A percentile compares a stretch with the other conserved stretches of the same genome.
Conservation (phyloP, 73 alveolate species). For the Effrenium voratum region DNA sequence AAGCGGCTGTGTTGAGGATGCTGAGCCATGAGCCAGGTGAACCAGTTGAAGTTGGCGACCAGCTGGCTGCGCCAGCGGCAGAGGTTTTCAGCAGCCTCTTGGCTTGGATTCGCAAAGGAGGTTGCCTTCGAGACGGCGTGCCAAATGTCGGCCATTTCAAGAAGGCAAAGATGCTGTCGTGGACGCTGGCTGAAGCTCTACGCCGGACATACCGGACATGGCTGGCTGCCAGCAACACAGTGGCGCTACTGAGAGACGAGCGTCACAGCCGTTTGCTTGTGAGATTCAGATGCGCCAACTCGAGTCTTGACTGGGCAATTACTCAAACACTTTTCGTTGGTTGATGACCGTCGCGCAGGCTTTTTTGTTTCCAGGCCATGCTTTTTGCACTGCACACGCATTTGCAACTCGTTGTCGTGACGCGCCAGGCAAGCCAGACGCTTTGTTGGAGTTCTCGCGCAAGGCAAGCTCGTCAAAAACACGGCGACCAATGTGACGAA, state of each 20-base stretch:
- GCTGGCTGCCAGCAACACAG: not conserved
- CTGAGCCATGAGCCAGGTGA: too few species aligned
- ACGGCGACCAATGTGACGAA: conserved; percentile 21
- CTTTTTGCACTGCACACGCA: not conserved
- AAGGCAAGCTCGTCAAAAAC: conserved; percentile 5
- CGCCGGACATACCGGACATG: not conserved
- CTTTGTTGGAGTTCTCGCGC: conserved; percentile 43
- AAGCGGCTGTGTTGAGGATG: conserved; percentile 5
- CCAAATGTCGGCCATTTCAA: conserved; percentile 11
- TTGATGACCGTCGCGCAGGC: not conserved
- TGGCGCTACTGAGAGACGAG: conserved; percentile 6
- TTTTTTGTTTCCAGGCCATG: not conserved
- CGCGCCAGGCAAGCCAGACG: not conserved
- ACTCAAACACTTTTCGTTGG: not conserved
- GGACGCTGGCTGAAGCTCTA: conserved; percentile 18
- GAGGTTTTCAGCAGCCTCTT: not conserved
- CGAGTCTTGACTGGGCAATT: not conserved
- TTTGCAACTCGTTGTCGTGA: not conserved
- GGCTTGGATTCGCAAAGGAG: conserved; percentile 34
- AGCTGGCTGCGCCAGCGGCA: not conserved
- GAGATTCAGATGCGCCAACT: not conserved
- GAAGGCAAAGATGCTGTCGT: not conserved
- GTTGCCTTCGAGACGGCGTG: conserved; percentile 6
- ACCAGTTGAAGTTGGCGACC: not conserved
- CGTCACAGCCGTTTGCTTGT: conserved; percentile 20